phyloP scores from a whole-genome alignment of 345 rosid genomes.

The Aquilaria sinensis region DNA sequence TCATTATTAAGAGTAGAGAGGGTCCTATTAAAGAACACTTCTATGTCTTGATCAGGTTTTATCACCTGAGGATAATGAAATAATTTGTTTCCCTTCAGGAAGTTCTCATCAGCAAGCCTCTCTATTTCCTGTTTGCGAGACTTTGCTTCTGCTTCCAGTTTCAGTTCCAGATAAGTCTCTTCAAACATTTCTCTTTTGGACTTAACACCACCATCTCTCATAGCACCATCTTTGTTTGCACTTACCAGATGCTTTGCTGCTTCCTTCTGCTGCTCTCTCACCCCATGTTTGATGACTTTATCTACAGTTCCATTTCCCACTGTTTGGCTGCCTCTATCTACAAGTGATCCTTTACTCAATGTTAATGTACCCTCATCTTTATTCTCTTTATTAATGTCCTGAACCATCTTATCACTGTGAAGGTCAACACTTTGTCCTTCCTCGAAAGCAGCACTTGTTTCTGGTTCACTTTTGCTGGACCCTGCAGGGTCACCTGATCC shows the following conservation, averaged over 20 bases:
- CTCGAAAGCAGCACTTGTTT: constrained; percentile 22
- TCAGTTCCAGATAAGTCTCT: constrained; percentile 31
- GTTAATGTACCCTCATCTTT: constrained; percentile 14
- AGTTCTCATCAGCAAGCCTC: constrained; percentile 48
- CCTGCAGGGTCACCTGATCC: constrained; percentile 18
- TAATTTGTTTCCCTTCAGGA: constrained; percentile 39
- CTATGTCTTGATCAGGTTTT: constrained; percentile 63
- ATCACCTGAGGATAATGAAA: constrained; percentile 58
- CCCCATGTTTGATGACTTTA: constrained; percentile 16
- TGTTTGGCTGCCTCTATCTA: constrained; percentile 10
- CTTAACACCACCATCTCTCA: constrained; percentile 10
- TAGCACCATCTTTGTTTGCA: constrained; percentile 7
- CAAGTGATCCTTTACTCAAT: constrained; percentile 8
- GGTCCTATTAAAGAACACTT: constrained; percentile 65
- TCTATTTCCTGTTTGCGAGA: constrained; percentile 47
- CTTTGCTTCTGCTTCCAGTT: constrained; percentile 39
- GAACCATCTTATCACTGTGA: constrained; percentile 16
- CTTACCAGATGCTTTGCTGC: constrained; percentile 9
- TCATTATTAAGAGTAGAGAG: constrained; percentile 52
- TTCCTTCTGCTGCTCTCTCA: constrained; percentile 10
- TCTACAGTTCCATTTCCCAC: constrained; percentile 31
- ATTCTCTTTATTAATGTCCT: constrained; percentile 20
- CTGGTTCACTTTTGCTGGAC: constrained; percentile 15
- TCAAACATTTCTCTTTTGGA: constrained; percentile 16
- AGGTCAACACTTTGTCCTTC: constrained; percentile 26